Percentiles rank a stretch among this genome's conserved stretches.
Evolutionary conservation across 83 land plant genomes (phyloP).

Genomic region (Isoetes engelmannii): DNA sequence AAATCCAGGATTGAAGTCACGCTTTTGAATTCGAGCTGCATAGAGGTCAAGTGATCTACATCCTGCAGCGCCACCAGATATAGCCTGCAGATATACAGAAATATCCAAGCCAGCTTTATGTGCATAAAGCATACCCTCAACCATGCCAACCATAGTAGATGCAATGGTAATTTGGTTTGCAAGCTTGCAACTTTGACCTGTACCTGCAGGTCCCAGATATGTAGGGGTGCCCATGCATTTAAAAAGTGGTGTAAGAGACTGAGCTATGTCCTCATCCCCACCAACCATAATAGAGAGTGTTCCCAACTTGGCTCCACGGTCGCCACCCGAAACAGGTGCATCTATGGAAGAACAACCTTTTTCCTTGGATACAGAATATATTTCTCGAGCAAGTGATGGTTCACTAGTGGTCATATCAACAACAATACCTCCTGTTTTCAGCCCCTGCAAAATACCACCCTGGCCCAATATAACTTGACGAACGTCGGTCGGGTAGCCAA

Average conservation of each 20-base stretch:
- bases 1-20: conserved; percentile 57
- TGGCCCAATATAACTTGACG: conserved; percentile 53
- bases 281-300: conserved; percentile 62
- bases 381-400: conserved; percentile 60
- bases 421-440: conserved; percentile 42
- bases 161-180: conserved; percentile 69
- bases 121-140: conserved; percentile 63
- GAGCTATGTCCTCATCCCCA: conserved; percentile 41
- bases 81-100: conserved; percentile 34
- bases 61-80: conserved; percentile 57
- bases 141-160: conserved; percentile 48
- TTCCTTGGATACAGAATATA: conserved; percentile 39
- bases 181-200: conserved; percentile 67
- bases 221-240: conserved; percentile 45
- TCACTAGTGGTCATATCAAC: conserved; percentile 76
- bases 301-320: conserved; percentile 56
- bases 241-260: conserved; percentile 48
- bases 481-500: conserved; percentile 77
- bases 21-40: conserved; percentile 46
- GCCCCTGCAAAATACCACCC: conserved; percentile 42
- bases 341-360: conserved; percentile 43
- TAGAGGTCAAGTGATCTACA: conserved; percentile 50
- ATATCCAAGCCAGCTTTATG: conserved; percentile 53
- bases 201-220: conserved; percentile 53
- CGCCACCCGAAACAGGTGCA: conserved; percentile 87